phyloP scores from a whole-genome alignment of 2,329 filamentous ascomycete species.

The Calonectria henricotiae region DNA sequence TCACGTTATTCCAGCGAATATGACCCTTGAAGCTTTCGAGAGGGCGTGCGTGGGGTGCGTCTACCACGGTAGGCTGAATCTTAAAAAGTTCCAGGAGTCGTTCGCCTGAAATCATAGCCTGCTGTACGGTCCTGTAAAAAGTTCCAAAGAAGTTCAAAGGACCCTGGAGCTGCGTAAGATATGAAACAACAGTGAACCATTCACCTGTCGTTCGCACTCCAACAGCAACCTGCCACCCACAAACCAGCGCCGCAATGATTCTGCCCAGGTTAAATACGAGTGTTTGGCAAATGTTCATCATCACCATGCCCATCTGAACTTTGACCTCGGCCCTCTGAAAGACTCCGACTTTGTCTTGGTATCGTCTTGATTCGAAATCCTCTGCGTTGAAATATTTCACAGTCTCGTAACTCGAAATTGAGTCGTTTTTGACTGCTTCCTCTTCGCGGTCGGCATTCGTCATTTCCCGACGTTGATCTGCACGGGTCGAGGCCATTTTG shows the following conservation, averaged over 20 bases:
- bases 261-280: constrained; percentile 85
- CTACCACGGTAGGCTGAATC: constrained; percentile 92
- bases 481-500: constrained; percentile 93
- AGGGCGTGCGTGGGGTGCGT: constrained; percentile 76
- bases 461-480: constrained; percentile 92
- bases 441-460: constrained; percentile 95
- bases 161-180: constrained; percentile 85
- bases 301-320: constrained; percentile 82
- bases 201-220: constrained; percentile 78
- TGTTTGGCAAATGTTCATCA: constrained; percentile 88
- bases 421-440: constrained; percentile 98
- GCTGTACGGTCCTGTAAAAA: constrained; percentile 96
- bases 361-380: constrained; percentile 83
- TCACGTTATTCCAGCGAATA: constrained; percentile 89
- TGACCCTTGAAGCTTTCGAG: constrained; percentile 82
- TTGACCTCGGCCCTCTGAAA: constrained; percentile 84
- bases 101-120: constrained; percentile 97
- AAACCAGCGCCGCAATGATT: constrained; percentile 80
- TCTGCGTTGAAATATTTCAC: constrained; percentile 94
- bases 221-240: constrained; percentile 82
- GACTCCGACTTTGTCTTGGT: constrained; percentile 78
- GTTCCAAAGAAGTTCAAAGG: constrained; percentile 92
- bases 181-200: constrained; percentile 82
- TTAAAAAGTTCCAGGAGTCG: constrained; percentile 96
- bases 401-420: constrained; percentile 98